phyloP scores from a whole-genome alignment of 2,329 filamentous ascomycete species.

The Daldinia sp. region DNA sequence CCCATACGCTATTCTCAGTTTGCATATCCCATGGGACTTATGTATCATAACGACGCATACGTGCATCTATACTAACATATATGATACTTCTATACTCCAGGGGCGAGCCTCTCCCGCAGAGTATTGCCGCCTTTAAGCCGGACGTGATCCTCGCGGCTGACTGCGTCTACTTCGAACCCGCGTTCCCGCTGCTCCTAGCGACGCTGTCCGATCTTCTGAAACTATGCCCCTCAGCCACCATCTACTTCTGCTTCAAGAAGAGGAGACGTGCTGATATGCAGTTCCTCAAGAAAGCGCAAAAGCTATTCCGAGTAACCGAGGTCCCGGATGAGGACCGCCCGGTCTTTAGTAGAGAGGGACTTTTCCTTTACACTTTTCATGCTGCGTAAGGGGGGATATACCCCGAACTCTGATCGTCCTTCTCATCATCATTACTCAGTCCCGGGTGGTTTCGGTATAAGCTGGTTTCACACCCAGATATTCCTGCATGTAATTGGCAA shows the following conservation, averaged over 20 bases:
- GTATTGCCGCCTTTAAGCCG: conserved; percentile 69
- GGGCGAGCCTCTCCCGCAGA: conserved; percentile 69
- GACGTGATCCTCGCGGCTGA: conserved; percentile 93
- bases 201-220: conserved; percentile 82
- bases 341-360: conserved; percentile 66
- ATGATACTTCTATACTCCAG: conserved; percentile 53
- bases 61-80: conserved; percentile 38
- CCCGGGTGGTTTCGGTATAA: background rate
- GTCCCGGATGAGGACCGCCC: conserved; percentile 71
- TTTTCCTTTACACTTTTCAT: conserved; percentile 71
- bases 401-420: background rate
- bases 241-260: conserved; percentile 95
- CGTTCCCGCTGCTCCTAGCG: conserved; percentile 86
- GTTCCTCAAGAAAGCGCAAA: conserved; percentile 78
- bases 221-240: conserved; percentile 72
- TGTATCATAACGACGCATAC: conserved; percentile 29
- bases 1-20: conserved; percentile 47
- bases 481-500: background rate
- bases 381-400: conserved; percentile 12
- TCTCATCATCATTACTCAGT: background rate
- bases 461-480: background rate
- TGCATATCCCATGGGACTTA: conserved; percentile 43
- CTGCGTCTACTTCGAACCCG: conserved; percentile 96
- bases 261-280: conserved; percentile 83
- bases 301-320: conserved; percentile 73